Evolutionary conservation across 768 basidiomycete genomes (phyloP), one percentile per base, ranked within the genome.

Genomic region (Tricholoma flavovirens): DNA sequence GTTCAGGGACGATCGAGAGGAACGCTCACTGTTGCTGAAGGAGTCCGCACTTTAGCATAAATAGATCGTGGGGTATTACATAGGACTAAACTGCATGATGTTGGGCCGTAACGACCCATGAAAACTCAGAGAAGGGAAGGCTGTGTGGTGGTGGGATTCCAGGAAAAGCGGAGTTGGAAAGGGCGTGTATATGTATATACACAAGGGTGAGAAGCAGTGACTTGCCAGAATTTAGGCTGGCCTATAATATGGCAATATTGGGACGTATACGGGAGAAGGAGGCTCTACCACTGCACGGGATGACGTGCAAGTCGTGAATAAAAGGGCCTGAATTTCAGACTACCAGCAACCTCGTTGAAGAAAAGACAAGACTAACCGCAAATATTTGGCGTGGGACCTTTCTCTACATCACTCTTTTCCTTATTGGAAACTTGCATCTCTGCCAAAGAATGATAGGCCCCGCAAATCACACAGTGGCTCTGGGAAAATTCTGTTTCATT

Each of bases 391-490:
- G 2, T 21, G 19, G 42, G 30, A 14, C 50, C 50, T 19, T 60
- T 57, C 29, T 60, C 54, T 2, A 29, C 14, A 21, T 57, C 54
- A 32, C 45, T 33, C 35, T 10, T 43, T 50, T 29, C 29, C 7
- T 48, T 10, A 38, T 22, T 51, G 21, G n/a, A 29, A 42, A 4
- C 4, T 5, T 21, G 36, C n/a, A 26, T 10, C 22, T 52, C 51
- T 32, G 26, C 5, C 19, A 46, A 12, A 3, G 49, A 38, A 24
- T 38, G 45, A 42, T 32, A 38, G 21, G 17, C 6, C 33, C 49
- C 38, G 36, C 32, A 26, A 15, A 49, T 30, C 7, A 30, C 29
- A 24, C 43, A 49, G 11, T 35, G 17, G 22, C 29, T 46, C 15
- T 32, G 45, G 4, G 35, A 43, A 11, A 32, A 29, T 46, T 58